Conservation (phyloP, 2,329 filamentous ascomycete species). For the Talaromyces verruculosus region DNA sequence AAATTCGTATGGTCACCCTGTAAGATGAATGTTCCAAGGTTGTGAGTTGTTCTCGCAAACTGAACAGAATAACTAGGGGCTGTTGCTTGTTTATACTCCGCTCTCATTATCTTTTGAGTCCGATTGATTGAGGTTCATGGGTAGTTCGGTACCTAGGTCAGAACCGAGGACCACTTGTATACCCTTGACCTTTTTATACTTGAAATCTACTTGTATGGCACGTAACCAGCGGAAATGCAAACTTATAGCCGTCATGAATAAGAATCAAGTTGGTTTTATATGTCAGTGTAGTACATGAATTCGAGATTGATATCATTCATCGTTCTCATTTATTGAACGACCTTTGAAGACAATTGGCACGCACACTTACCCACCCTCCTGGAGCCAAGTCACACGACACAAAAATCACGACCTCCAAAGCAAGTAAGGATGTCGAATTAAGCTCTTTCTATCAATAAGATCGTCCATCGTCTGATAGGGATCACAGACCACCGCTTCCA, state of each 20-base stretch:
- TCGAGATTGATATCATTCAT: too few relatives aligned
- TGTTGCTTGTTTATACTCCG: neutral
- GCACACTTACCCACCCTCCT: neutral
- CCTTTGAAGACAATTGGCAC: neutral
- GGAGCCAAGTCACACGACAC: neutral
- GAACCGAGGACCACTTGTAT: neutral
- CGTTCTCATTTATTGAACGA: too few relatives aligned
- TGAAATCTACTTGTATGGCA: too few relatives aligned
- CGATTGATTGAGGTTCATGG: neutral
- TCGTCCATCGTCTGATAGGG: neutral
- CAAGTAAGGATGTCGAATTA: neutral
- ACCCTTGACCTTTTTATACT: neutral
- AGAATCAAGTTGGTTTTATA: too few relatives aligned
- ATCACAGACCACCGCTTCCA: neutral
- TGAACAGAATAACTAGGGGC: neutral
- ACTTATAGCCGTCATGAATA: too few relatives aligned
- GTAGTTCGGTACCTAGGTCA: neutral
- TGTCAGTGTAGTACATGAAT: too few relatives aligned
- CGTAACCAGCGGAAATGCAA: too few relatives aligned
- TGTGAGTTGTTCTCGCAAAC: neutral
- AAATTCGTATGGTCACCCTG: neutral
- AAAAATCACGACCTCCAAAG: neutral
- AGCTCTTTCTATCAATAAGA: conserved; percentile 2
- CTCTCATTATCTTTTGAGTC: neutral
- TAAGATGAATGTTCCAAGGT: too few relatives aligned